A percentile compares a stretch with the other conserved stretches of the same genome.
These are phyloP conservation scores for Phytopythium boreale DNA, from an alignment of 352 stramenopile species.

Conservation along the genomic window DNA sequence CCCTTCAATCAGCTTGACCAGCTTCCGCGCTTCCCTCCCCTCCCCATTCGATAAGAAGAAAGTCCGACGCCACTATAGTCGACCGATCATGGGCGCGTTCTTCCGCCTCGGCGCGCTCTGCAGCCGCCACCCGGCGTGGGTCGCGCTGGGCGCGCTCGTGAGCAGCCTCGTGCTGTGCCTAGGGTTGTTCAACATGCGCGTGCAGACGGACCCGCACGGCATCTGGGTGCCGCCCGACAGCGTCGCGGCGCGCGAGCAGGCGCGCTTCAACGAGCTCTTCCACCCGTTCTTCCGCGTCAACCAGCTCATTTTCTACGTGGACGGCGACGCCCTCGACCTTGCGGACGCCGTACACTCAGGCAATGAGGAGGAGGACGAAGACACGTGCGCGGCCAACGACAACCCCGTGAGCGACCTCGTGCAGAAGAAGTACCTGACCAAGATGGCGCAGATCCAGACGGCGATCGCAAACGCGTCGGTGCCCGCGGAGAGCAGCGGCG, in stretches of 20 bases:
- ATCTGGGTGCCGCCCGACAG: conserved; percentile 77
- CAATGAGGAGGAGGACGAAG: not conserved
- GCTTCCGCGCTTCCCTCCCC: not conserved
- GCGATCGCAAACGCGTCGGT: conserved; percentile 41
- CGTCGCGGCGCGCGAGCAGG: conserved; percentile 58
- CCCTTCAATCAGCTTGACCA: conserved; percentile 6
- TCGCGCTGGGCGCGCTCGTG: conserved; percentile 40
- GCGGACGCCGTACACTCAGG: not conserved
- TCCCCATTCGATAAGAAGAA: not conserved
- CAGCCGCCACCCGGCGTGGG: conserved; percentile 38
- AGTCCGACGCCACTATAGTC: not conserved
- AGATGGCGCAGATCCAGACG: conserved; percentile 62
- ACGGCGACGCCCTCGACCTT: conserved; percentile 12
- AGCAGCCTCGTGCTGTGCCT: conserved; percentile 58
- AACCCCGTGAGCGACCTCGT: conserved; percentile 45
- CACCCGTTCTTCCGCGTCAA: conserved; percentile 84
- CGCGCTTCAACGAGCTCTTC: conserved; percentile 78
- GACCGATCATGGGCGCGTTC: conserved; percentile 41
- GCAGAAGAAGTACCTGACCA: conserved; percentile 47
- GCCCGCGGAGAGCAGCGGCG: conserved; percentile 11
- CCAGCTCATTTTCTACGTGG: conserved; percentile 83
- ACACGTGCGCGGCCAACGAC: not conserved
- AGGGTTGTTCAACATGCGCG: conserved; percentile 47
- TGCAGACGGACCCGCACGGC: conserved; percentile 78
- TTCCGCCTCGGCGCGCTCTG: conserved; percentile 55